Evolutionary conservation across 305 asterid genomes (phyloP).

Genomic region (Solanum hybrid): DNA sequence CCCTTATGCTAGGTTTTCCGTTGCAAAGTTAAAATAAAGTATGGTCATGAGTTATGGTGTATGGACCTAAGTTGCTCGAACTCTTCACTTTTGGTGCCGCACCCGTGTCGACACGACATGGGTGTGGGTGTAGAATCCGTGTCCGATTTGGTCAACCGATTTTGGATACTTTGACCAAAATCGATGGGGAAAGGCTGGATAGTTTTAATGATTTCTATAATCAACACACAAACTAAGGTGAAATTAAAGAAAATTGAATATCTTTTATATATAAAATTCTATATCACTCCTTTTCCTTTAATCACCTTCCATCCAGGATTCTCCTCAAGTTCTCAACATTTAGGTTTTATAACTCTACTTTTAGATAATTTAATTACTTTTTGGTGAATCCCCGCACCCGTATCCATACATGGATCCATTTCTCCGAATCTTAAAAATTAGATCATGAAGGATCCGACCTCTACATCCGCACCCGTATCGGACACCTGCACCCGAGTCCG

Average conservation of each 20-base stretch:
- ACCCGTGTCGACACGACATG: background rate
- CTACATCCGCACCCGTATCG: background rate
- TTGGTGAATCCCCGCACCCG: background rate
- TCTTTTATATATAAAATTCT: background rate
- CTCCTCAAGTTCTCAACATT: background rate
- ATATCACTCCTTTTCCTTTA: background rate
- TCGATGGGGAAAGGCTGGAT: background rate
- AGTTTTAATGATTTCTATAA: background rate
- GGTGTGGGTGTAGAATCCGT: background rate
- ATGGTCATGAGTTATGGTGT: background rate
- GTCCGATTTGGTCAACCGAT: background rate
- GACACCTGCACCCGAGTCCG: background rate
- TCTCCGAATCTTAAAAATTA: background rate
- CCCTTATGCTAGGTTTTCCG: background rate
- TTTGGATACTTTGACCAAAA: background rate
- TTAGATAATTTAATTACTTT: background rate
- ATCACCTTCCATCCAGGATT: background rate
- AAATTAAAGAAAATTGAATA: background rate
- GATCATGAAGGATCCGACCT: background rate
- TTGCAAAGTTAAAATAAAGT: background rate
- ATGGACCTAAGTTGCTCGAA: background rate
- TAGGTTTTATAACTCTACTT: background rate
- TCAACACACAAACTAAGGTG: background rate
- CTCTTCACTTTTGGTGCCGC: background rate
- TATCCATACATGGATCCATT: background rate